Conservation (phyloP, 495 filamentous ascomycete species). For the Chaetomium fimeti region DNA sequence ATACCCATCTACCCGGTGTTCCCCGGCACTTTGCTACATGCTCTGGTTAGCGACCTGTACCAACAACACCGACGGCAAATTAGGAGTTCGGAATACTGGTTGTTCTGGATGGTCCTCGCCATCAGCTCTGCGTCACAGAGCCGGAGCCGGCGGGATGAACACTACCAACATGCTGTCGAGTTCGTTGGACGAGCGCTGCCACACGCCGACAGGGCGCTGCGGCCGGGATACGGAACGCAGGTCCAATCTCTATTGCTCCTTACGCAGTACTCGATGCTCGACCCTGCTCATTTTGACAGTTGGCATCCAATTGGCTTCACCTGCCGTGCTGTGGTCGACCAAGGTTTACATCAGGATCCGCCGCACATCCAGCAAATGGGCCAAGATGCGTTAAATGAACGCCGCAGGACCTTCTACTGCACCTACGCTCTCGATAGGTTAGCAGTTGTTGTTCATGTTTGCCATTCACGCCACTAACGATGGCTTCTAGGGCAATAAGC, state of each 20-base stretch:
- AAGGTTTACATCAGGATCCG: constrained; percentile 87
- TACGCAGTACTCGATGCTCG: constrained; percentile 81
- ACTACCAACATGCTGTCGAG: constrained; percentile 61
- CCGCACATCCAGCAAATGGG: constrained; percentile 61
- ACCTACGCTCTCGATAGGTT: constrained; percentile 85
- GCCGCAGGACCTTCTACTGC: constrained; percentile 79
- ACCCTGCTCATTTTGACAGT: constrained; percentile 82
- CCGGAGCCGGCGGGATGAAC: constrained; percentile 59
- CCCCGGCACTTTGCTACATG: constrained; percentile 68
- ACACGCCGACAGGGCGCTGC: constrained; percentile 74
- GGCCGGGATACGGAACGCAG: constrained; percentile 74
- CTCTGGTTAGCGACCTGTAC: constrained; percentile 77
- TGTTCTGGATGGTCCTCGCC: constrained; percentile 83
- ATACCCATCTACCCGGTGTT: constrained; percentile 78
- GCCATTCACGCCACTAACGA: constrained; percentile 10
- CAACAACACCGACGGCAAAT: constrained; percentile 58
- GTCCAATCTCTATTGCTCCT: constrained; percentile 84
- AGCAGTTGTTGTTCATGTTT: constrained; percentile 19
- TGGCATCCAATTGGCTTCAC: constrained; percentile 90
- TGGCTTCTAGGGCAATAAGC: constrained; percentile 63
- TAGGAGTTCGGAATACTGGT: constrained; percentile 75
- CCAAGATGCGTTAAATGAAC: constrained; percentile 65
- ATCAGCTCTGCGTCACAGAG: constrained; percentile 73
- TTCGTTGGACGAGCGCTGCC: constrained; percentile 69
- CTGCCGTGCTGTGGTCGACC: constrained; percentile 76